Percentiles rank a stretch among this genome's conserved stretches.
Conservation (phyloP, 371 early-diverging fungal species). For the Circinella umbellata region DNA sequence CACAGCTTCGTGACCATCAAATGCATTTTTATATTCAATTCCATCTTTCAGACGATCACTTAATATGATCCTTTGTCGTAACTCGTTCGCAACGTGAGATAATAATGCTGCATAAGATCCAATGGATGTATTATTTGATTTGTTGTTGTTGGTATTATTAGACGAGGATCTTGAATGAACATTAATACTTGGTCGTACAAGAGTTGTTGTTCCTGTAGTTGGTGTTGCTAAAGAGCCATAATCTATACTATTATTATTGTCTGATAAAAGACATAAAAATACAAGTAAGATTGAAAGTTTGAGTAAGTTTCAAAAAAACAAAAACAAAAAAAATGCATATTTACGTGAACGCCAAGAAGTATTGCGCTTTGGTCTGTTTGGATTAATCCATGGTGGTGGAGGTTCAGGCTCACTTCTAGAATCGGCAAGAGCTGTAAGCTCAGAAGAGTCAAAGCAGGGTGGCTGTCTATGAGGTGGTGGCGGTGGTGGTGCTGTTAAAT, state of each 20-base stretch:
- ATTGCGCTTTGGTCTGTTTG: not conserved
- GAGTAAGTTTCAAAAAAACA: no score
- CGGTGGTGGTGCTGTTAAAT: not conserved
- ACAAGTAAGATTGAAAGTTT: no score
- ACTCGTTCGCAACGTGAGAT: slow-evolving; percentile 76
- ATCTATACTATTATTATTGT: slow-evolving; percentile 1
- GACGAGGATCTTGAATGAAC: not conserved
- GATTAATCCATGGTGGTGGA: slow-evolving; percentile 1
- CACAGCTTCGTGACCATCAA: slow-evolving; percentile 79
- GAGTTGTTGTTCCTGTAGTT: not conserved
- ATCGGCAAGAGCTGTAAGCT: not conserved
- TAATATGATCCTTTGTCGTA: slow-evolving; percentile 54
- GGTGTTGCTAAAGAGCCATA: not conserved
- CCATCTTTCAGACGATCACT: slow-evolving; percentile 68
- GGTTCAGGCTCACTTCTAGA: slow-evolving; percentile 3
- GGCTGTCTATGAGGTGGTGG: slow-evolving; percentile 5
- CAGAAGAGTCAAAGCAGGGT: not conserved
- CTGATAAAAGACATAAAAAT: not conserved
- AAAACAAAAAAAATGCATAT: not conserved
- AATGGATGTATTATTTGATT: not conserved
- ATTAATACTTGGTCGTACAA: not conserved
- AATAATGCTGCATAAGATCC: slow-evolving; percentile 70
- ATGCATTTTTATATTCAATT: slow-evolving; percentile 74
- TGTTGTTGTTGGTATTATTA: no score
- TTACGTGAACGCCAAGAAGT: not conserved